Base-by-base conservation (phyloP, 768 basidiomycete genomes). In the Strobilomyces echinocephalus region DNA sequence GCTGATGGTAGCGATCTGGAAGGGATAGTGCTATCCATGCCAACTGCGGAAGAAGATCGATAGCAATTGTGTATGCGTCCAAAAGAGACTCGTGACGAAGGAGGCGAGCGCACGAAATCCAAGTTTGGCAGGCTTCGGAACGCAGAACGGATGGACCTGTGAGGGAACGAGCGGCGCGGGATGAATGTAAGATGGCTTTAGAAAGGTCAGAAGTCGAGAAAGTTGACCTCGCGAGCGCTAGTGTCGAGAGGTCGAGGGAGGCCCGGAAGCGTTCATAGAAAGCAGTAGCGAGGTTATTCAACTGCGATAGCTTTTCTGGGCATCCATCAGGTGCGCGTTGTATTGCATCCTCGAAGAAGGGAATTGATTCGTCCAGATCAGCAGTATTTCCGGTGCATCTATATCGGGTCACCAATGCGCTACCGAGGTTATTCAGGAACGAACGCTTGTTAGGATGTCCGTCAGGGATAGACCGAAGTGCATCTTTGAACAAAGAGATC, bases 21-120 rank as follows among this genome's bases (percentile, higher is more conserved):
- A 64, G 39, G 15, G 62, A 49, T 4, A 57, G 20, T 4, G 55
- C 64, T 2, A 52, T 24, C 51, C 44, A 52, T 6, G 44, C 51
- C 8, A 46, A 16, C 6, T 20, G 26, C 3, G 64, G 61, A 10
- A 64, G 52, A 20, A 64, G 50, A 16, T 53, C 42, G 9, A 64
- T 46, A 8, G 63, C 55, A 16, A 46, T 43, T 16, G 8, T 4
- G 41, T 56, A 64, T 12, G 59, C 61, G 1, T 62, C 55, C 4
- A 64, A 36, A 4, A 39, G 52, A 9, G 21, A 8, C 21, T 31
- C 36, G 2, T 52, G 5, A 34, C 7, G 15, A 24, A 36, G 38
- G 21, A 20, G 20, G 28, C 39, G 49, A 24, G n/a, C 21, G 12
- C 20, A 33, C 9, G 2, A 21, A 9, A 33, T 16, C 39, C 49